Conservation (phyloP, 768 basidiomycete genomes). For the Inosperma sp. region DNA sequence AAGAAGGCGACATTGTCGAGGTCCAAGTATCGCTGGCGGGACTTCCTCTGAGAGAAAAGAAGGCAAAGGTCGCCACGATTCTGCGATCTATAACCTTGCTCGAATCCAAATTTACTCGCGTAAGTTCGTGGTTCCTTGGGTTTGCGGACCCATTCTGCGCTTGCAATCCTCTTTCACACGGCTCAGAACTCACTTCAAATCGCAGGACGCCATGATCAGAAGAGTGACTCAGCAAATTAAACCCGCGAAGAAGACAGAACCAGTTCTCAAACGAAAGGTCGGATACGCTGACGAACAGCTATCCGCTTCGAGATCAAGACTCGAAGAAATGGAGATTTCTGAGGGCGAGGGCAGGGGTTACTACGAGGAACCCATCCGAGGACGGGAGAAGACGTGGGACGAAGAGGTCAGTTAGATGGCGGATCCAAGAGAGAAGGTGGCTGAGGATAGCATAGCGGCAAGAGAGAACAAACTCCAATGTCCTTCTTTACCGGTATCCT, state of each 20-base stretch:
- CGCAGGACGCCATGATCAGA: not conserved
- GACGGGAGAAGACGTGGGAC: not conserved
- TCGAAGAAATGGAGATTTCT: constrained; percentile 8
- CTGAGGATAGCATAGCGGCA: too few relatives aligned
- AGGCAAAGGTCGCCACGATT: constrained; percentile 8
- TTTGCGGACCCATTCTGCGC: too few relatives aligned
- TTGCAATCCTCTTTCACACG: not conserved
- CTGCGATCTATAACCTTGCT: constrained; percentile 12
- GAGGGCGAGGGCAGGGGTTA: not conserved
- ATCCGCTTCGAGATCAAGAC: constrained; percentile 2
- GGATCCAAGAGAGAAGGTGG: too few relatives aligned
- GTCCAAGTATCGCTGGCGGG: constrained; percentile 14
- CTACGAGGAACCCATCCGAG: not conserved
- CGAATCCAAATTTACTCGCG: constrained; percentile 16
- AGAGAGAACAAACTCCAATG: too few relatives aligned
- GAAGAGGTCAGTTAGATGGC: not conserved
- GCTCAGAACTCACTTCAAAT: not conserved
- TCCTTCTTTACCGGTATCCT: too few relatives aligned
- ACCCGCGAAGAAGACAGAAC: not conserved
- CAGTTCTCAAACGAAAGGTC: constrained; percentile 6
- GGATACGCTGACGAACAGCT: constrained; percentile 12
- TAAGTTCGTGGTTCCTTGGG: too few relatives aligned
- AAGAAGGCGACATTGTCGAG: constrained; percentile 19
- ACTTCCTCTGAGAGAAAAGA: constrained; percentile 10
- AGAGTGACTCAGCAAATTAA: not conserved